Conservation (phyloP, 345 rosid species). For the Ceriops tagal region DNA sequence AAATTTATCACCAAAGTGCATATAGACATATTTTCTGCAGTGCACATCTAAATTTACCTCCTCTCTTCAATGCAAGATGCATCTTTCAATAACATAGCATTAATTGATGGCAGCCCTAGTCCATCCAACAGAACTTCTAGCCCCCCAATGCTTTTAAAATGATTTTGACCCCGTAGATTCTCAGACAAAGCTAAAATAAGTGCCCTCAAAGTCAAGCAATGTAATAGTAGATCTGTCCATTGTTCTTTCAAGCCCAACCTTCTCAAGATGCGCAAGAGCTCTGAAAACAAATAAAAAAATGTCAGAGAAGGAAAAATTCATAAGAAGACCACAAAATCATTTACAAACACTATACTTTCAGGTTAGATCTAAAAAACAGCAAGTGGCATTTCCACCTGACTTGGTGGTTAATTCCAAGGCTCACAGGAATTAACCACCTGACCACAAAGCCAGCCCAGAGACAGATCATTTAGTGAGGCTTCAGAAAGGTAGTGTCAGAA, state of each 20-base stretch:
- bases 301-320: conserved; percentile 7
- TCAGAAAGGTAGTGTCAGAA: no score
- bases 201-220: conserved; percentile 51
- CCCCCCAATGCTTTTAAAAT: conserved; percentile 77
- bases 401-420: no score
- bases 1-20: not conserved
- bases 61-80: conserved; percentile 25
- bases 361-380: conserved; percentile 4
- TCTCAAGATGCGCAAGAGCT: conserved; percentile 64
- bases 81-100: conserved; percentile 32
- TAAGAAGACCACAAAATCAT: conserved; percentile 9
- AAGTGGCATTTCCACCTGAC: not conserved
- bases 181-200: conserved; percentile 47
- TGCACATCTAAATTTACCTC: conserved; percentile 33
- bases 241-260: conserved; percentile 64
- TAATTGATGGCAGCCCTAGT: conserved; percentile 54
- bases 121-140: conserved; percentile 78
- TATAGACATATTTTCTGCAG: not conserved
- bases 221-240: conserved; percentile 51
- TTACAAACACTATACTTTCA: not conserved
- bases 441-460: no score
- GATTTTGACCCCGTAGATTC: conserved; percentile 73
- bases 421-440: no score
- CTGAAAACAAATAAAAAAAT: conserved; percentile 36
- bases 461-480: no score